These are phyloP conservation scores for Dothiorella sarmentorum DNA, from an alignment of 2,329 filamentous ascomycete genomes.

Conservation along the genomic window DNA sequence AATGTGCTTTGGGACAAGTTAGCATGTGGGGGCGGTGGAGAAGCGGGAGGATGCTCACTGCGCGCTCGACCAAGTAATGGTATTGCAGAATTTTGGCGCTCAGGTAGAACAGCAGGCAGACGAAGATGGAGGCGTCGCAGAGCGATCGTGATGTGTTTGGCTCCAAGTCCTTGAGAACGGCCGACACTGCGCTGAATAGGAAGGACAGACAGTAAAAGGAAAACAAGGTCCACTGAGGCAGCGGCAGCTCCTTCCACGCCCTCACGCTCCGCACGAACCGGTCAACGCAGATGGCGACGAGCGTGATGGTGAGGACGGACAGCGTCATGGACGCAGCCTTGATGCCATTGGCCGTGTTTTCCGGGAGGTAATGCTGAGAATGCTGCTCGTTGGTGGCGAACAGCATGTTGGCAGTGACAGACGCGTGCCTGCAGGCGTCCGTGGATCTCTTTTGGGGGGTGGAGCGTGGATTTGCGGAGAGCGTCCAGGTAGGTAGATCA, in stretches of 20 bases:
- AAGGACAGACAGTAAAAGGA: constrained; percentile 1
- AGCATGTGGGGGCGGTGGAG: background rate
- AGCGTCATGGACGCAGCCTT: constrained; percentile 6
- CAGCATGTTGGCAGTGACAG: background rate
- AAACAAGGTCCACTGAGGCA: background rate
- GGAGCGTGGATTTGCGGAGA: background rate
- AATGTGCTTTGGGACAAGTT: constrained; percentile 47
- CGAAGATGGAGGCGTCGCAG: constrained; percentile 3
- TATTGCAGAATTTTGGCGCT: constrained; percentile 66
- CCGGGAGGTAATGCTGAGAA: background rate
- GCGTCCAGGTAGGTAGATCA: background rate
- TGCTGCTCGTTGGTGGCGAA: background rate
- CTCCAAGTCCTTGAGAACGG: constrained; percentile 1
- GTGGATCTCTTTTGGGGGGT: constrained; percentile 3
- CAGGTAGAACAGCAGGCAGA: constrained; percentile 55
- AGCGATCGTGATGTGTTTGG: background rate
- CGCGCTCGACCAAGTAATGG: constrained; percentile 62
- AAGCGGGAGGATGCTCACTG: constrained; percentile 40
- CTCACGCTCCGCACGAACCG: constrained; percentile 3
- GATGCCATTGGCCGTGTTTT: background rate
- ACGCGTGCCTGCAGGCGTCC: background rate
- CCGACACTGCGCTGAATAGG: background rate
- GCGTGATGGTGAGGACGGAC: constrained; percentile 7
- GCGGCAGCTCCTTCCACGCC: background rate
- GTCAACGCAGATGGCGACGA: background rate